A percentile compares a stretch with the other conserved stretches of the same genome.
These are phyloP conservation scores for Austroboletus festivus DNA, from an alignment of 768 basidiomycete genomes.

Conservation along the genomic window DNA sequence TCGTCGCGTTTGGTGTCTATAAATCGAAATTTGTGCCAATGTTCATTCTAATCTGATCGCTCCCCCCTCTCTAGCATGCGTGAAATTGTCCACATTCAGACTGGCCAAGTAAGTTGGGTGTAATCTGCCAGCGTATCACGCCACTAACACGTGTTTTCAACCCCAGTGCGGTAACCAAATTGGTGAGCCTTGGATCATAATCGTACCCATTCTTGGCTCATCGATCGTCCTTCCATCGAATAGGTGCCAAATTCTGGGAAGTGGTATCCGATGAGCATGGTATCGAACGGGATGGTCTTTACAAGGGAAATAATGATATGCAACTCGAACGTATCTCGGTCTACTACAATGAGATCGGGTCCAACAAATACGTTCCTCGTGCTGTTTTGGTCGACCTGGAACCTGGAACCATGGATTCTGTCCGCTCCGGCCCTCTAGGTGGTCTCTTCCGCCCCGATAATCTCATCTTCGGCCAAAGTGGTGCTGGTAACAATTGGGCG, in stretches of 20 bases:
- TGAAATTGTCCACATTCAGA: constrained; percentile 99
- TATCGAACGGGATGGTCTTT: constrained; percentile 88
- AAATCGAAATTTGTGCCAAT: constrained; percentile 13
- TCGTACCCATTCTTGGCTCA: constrained; percentile 9
- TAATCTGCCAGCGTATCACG: constrained; percentile 1
- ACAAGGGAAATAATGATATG: constrained; percentile 91
- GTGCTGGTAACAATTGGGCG: constrained; percentile 99
- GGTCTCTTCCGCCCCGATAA: constrained; percentile 96
- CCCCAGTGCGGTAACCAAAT: constrained; percentile 97
- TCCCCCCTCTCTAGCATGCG: constrained; percentile 74
- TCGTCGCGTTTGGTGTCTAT: constrained; percentile 18
- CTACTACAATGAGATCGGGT: constrained; percentile 95
- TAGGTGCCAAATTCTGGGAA: constrained; percentile 96
- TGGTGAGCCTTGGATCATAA: constrained; percentile 52
- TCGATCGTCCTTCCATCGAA: constrained; percentile 17
- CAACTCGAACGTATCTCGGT: constrained; percentile 97
- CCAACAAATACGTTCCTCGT: constrained; percentile 97
- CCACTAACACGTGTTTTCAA: constrained; percentile 31
- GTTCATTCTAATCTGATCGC: constrained; percentile 25
- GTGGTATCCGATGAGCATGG: constrained; percentile 98
- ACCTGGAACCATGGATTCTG: constrained; percentile 94
- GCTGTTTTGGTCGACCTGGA: constrained; percentile 97
- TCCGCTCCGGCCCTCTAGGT: constrained; percentile 87
- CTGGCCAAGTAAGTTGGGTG: constrained; percentile 75
- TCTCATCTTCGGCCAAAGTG: constrained; percentile 97